phyloP scores from a whole-genome alignment of 2,329 filamentous ascomycete species.

The Fusarium equiseti region DNA sequence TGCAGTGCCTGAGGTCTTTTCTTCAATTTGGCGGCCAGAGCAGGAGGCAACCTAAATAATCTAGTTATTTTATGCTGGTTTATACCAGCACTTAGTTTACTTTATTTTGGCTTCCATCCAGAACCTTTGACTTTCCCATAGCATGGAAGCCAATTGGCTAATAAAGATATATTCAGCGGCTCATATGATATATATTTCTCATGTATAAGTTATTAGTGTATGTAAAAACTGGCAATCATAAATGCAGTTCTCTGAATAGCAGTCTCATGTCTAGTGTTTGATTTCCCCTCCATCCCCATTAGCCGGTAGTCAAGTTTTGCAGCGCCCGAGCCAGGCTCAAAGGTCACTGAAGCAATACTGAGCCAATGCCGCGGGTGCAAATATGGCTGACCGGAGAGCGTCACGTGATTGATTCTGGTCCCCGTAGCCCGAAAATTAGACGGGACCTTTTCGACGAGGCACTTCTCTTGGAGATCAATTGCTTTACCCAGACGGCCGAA shows the following conservation, averaged over 20 bases:
- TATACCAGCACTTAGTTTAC: neutral
- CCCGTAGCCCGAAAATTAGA: constrained; percentile 58
- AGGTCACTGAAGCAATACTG: constrained; percentile 29
- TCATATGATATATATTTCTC: neutral
- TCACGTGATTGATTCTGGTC: constrained; percentile 54
- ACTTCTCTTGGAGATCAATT: constrained; percentile 58
- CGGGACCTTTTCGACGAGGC: constrained; percentile 58
- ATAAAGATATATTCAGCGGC: neutral
- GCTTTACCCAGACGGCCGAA: constrained; percentile 56
- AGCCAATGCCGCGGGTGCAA: constrained; percentile 46
- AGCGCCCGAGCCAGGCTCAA: constrained; percentile 32
- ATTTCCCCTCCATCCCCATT: neutral
- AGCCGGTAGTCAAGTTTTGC: constrained; percentile 3
- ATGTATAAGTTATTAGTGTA: neutral
- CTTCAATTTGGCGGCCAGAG: neutral
- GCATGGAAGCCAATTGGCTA: neutral
- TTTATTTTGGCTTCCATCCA: neutral
- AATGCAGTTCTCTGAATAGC: neutral
- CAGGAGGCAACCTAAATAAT: neutral
- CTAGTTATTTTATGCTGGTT: neutral
- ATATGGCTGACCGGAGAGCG: constrained; percentile 46
- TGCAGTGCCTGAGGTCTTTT: constrained; percentile 36
- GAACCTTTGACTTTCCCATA: neutral
- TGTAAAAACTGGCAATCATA: neutral
- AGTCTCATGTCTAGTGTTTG: neutral